phyloP scores from a whole-genome alignment of 345 rosid species.

The Syzygium jambos region DNA sequence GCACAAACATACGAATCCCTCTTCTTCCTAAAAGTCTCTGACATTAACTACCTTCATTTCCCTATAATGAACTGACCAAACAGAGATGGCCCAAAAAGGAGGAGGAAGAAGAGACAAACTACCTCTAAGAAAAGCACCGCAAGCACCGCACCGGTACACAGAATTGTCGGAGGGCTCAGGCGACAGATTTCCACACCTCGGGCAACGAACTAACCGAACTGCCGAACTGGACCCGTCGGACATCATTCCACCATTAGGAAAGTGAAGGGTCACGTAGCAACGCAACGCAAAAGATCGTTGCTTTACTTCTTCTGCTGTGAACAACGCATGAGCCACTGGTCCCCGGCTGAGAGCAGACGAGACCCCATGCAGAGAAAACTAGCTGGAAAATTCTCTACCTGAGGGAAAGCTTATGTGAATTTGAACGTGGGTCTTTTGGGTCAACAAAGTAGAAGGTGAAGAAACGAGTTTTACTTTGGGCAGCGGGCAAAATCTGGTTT shows the following conservation, averaged over 20 bases:
- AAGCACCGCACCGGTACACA: constrained; percentile 85
- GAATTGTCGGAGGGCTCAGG: constrained; percentile 64
- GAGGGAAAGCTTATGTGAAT: not conserved
- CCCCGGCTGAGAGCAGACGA: not conserved
- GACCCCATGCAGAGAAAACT: not conserved
- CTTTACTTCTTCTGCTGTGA: not conserved
- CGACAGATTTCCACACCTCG: constrained; percentile 73
- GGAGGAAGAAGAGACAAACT: not conserved
- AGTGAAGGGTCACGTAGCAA: not conserved
- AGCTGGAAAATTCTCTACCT: not conserved
- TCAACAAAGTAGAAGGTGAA: no score
- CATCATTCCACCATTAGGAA: constrained; percentile 17
- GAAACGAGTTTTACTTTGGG: no score
- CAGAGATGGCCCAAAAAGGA: no score
- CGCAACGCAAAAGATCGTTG: not conserved
- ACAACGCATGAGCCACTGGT: not conserved
- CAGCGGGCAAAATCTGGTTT: not conserved
- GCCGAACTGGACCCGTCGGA: constrained; percentile 31
- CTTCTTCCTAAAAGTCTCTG: not conserved
- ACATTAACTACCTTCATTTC: not conserved
- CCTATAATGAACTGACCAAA: no score
- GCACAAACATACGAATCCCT: not conserved
- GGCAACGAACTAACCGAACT: constrained; percentile 76
- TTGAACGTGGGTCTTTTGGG: not conserved
- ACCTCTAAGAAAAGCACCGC: constrained; percentile 92